phyloP scores from a whole-genome alignment of 164 flowering plant genomes.

The Sedum album region DNA sequence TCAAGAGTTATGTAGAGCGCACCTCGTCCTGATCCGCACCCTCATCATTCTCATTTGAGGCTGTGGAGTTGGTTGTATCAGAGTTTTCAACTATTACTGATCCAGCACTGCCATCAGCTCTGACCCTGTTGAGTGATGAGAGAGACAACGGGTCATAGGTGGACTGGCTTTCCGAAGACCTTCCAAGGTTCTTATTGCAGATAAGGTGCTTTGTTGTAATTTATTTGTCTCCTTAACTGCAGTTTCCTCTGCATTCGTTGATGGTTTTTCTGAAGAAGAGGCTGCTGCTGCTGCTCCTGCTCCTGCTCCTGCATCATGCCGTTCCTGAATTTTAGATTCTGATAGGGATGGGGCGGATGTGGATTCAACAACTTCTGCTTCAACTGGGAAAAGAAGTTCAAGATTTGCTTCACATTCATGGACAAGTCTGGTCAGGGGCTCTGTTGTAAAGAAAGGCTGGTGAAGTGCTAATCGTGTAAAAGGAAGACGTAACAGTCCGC shows the following conservation, averaged over 20 bases:
- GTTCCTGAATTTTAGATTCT: constrained; percentile 11
- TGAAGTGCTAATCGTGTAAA: constrained; percentile 61
- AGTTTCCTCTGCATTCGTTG: constrained; percentile 38
- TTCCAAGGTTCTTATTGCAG: constrained; percentile 66
- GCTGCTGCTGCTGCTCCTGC: constrained; percentile 19
- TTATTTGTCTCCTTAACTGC: constrained; percentile 16
- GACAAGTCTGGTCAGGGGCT: constrained; percentile 65
- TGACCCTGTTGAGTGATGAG: constrained; percentile 32
- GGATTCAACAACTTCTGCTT: constrained; percentile 67
- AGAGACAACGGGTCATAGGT: constrained; percentile 66
- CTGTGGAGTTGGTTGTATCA: constrained; percentile 27
- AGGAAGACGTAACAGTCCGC: constrained; percentile 56
- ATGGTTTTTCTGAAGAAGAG: constrained; percentile 17
- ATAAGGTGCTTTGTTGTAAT: constrained; percentile 56
- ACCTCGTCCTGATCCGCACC: constrained; percentile 29
- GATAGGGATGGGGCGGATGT: constrained; percentile 11
- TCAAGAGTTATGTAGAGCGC: constrained; percentile 14
- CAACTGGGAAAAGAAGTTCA: constrained; percentile 67
- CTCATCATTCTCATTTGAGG: constrained; percentile 19
- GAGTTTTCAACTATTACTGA: constrained; percentile 61
- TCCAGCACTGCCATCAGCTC: constrained; percentile 44
- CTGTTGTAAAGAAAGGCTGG: constrained; percentile 79
- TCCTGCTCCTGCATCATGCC: constrained; percentile 9
- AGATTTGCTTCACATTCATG: constrained; percentile 75
- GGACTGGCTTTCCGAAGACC: constrained; percentile 70